Evolutionary conservation across 164 flowering plant species (phyloP).

Genomic region (Tinospora cordifolia): DNA sequence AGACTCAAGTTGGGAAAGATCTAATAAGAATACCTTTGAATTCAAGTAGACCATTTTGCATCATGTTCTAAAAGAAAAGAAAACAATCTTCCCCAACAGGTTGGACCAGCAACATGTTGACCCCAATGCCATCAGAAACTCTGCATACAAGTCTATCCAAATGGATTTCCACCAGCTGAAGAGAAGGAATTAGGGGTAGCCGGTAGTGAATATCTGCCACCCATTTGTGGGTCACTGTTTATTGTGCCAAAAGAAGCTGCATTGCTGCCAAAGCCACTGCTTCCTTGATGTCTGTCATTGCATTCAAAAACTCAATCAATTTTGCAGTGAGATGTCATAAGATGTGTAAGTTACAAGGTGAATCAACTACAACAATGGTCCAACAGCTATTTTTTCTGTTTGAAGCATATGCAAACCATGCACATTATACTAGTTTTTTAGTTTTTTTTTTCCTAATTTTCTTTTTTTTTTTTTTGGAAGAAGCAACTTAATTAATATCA

Average conservation of each 20-base stretch:
- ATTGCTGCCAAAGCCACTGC: slow-evolving; percentile 20
- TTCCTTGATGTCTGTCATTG: slow-evolving; percentile 22
- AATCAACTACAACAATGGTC: too few relatives aligned
- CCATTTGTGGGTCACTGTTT: slow-evolving; percentile 13
- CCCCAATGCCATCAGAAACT: slow-evolving; percentile 6
- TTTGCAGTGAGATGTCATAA: neutral
- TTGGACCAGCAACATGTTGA: slow-evolving; percentile 10
- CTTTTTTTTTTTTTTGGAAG: too few relatives aligned
- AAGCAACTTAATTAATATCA: too few relatives aligned
- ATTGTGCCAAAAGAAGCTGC: slow-evolving; percentile 10
- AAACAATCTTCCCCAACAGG: slow-evolving; percentile 16
- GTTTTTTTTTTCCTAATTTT: too few relatives aligned
- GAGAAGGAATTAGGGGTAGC: slow-evolving; percentile 31
- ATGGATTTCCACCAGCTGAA: slow-evolving; percentile 61
- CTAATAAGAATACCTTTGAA: neutral
- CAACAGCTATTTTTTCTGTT: too few relatives aligned
- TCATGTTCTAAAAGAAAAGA: slow-evolving; percentile 14
- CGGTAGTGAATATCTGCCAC: slow-evolving; percentile 15
- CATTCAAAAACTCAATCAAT: neutral
- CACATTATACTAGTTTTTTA: too few relatives aligned
- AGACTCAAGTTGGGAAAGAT: slow-evolving; percentile 11
- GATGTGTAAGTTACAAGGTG: too few relatives aligned
- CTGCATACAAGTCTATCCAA: slow-evolving; percentile 39
- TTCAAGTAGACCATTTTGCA: slow-evolving; percentile 10
- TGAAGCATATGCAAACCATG: too few relatives aligned